Conservation (phyloP, 1,139 yeast genomes). For the Hansenula lynferdii region DNA sequence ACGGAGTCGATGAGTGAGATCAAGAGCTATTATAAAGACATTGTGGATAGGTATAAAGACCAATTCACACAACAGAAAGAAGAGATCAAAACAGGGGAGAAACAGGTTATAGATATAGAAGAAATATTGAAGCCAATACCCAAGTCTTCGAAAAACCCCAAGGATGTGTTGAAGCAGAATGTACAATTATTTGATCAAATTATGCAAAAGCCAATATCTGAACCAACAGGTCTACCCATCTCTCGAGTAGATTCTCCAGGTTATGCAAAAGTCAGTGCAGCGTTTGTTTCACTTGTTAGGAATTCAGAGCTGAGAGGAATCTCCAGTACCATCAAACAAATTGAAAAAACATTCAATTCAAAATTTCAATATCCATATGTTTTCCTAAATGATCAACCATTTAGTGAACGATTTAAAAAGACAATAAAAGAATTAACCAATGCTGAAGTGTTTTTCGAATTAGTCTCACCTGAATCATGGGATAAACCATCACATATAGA, state of each 20-base stretch:
- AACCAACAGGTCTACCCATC: slow-evolving; percentile 2
- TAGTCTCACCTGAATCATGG: slow-evolving; percentile 55
- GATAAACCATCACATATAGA: slow-evolving; percentile 58
- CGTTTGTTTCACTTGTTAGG: slow-evolving; percentile 66
- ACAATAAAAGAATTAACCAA: slow-evolving; percentile 29
- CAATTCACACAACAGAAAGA: too few species aligned
- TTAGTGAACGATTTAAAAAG: slow-evolving; percentile 49
- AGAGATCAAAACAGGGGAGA: background rate
- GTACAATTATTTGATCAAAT: slow-evolving; percentile 30
- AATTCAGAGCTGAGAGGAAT: slow-evolving; percentile 53
- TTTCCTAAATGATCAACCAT: slow-evolving; percentile 67
- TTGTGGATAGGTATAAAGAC: background rate
- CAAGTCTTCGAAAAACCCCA: slow-evolving; percentile 5
- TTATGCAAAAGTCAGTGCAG: slow-evolving; percentile 45
- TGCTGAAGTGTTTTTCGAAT: slow-evolving; percentile 55
- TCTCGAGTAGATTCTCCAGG: slow-evolving; percentile 4
- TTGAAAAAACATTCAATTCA: slow-evolving; percentile 61
- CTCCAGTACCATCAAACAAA: slow-evolving; percentile 46
- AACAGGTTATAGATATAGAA: background rate
- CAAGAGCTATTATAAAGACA: background rate
- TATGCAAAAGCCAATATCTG: slow-evolving; percentile 14
- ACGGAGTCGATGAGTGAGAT: too few species aligned
- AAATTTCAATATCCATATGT: slow-evolving; percentile 79
- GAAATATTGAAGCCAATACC: background rate
- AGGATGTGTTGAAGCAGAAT: slow-evolving; percentile 33